Evolutionary conservation across 2,329 filamentous ascomycete genomes (phyloP), one percentile per base, ranked within the genome.

Genomic region (Chrysosphaeria jannelii): DNA sequence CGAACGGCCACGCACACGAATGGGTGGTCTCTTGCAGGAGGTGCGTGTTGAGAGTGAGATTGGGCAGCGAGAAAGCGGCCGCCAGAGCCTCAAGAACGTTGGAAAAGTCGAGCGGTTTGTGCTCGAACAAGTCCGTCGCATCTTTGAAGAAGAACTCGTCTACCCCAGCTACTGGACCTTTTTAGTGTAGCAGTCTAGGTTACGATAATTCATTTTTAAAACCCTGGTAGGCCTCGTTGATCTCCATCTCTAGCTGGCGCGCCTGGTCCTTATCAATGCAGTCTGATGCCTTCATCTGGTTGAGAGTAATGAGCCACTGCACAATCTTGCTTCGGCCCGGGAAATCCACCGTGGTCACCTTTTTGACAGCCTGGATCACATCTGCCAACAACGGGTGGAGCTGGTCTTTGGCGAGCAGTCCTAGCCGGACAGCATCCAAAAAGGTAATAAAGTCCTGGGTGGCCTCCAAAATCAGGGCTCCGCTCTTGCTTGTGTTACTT

Each of bases 161-260:
- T 93, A 89, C 47, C 85, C 85, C 21, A 91, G 79, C 44, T 93
- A 88, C 45, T 93, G 81, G 79, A 93, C 81, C 1, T 91, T 93
- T 43, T 48, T 97, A 35, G 68, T 93, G 21, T 90, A 45, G 16
- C n/a, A 7, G n/a, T 18, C 16, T 7, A 7, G 16, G 21, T 44
- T 39, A 68, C 21, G 51, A 57, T 39, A 89, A 48, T 4, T 65
- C 76, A 24, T 57, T 62, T 44, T 91, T 89, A 44, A 93, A 93
- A 2, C 81, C 81, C 35, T 81, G 67, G 39, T 93, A 93, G 19
- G 81, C 81, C 37, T 75, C 67, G 39, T 90, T 76, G 38, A 93
- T 89, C 41, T 93, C 81, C 42, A 90, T 63, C 33, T 85, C 71
- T 34, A 93, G 49, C 43, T 97, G 78, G 27, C 81, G 55, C 5